phyloP scores from a whole-genome alignment of 1,284 basidiomycete genomes.

The Cryptococcus sp. region DNA sequence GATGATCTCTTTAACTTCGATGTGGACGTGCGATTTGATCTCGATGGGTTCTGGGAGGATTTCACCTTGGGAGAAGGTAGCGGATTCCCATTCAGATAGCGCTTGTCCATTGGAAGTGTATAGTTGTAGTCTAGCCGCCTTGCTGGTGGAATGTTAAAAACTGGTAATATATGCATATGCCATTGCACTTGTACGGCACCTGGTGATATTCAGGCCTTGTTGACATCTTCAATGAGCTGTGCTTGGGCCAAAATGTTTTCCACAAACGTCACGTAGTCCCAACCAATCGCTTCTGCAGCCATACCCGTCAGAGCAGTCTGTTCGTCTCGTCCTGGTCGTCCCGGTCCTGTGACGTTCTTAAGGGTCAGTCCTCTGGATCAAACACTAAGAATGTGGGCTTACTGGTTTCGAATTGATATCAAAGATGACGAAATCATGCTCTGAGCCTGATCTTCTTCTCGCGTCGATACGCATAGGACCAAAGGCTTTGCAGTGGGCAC shows the following conservation, averaged over 20 bases:
- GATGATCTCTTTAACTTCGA: slow-evolving; percentile 34
- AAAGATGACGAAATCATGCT: slow-evolving; percentile 15
- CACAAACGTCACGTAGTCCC: slow-evolving; percentile 21
- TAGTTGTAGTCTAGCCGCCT: too few relatives aligned
- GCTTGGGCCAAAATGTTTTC: slow-evolving; percentile 11
- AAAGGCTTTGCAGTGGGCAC: slow-evolving; percentile 8
- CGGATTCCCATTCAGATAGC: slow-evolving; percentile 38
- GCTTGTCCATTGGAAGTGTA: background rate
- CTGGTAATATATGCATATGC: too few relatives aligned
- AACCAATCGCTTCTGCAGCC: slow-evolving; percentile 27
- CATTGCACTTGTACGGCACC: too few relatives aligned
- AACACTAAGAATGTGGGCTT: slow-evolving; percentile 22
- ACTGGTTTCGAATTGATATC: slow-evolving; percentile 41
- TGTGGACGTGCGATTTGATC: slow-evolving; percentile 39
- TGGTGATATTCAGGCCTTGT: background rate
- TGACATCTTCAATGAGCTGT: background rate
- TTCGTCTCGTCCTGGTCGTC: slow-evolving; percentile 30
- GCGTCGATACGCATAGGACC: slow-evolving; percentile 28
- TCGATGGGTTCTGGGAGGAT: slow-evolving; percentile 45
- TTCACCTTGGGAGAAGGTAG: slow-evolving; percentile 40
- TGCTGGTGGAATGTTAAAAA: too few relatives aligned
- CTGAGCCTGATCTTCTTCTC: background rate
- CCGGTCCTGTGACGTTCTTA: slow-evolving; percentile 36
- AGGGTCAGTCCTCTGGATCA: slow-evolving; percentile 16
- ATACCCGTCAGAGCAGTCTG: slow-evolving; percentile 32